Conservation (phyloP, 495 filamentous ascomycete species). For the Penicillium atrosanguineum region DNA sequence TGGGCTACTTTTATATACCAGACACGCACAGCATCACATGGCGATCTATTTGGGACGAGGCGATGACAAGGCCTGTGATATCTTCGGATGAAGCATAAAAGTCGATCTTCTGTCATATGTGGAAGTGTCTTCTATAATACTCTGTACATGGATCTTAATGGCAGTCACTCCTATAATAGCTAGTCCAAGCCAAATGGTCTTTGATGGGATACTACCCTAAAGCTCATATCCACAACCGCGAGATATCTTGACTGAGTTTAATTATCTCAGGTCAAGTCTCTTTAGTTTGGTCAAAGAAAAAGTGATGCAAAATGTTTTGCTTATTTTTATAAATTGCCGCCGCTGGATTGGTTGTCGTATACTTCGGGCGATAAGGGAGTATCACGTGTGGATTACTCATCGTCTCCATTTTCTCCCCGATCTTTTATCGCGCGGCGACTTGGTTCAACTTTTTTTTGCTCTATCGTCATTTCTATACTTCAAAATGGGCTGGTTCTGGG, state of each 20-base stretch:
- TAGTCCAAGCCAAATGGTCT: background rate
- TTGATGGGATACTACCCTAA: background rate
- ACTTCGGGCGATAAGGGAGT: background rate
- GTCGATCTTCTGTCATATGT: background rate
- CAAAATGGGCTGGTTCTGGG: constrained; percentile 98
- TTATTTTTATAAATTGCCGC: background rate
- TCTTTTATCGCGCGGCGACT: constrained; percentile 21
- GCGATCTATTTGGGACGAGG: constrained; percentile 32
- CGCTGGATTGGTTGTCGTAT: background rate
- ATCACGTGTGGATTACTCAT: constrained; percentile 51
- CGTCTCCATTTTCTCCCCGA: constrained; percentile 52
- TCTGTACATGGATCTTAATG: background rate
- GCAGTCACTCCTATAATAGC: background rate
- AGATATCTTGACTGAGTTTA: background rate
- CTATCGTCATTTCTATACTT: constrained; percentile 2
- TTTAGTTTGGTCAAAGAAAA: background rate
- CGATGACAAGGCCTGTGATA: constrained; percentile 23
- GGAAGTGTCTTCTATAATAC: background rate
- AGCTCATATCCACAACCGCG: background rate
- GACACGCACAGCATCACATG: constrained; percentile 17
- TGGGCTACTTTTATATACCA: constrained; percentile 27
- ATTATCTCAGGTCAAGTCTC: background rate
- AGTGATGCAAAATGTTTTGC: background rate
- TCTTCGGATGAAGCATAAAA: constrained; percentile 11
- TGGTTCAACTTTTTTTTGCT: background rate